Evolutionary conservation across 192 early-diverging fungal species (phyloP).

Genomic region (Rhizoclosmatium globosum): DNA sequence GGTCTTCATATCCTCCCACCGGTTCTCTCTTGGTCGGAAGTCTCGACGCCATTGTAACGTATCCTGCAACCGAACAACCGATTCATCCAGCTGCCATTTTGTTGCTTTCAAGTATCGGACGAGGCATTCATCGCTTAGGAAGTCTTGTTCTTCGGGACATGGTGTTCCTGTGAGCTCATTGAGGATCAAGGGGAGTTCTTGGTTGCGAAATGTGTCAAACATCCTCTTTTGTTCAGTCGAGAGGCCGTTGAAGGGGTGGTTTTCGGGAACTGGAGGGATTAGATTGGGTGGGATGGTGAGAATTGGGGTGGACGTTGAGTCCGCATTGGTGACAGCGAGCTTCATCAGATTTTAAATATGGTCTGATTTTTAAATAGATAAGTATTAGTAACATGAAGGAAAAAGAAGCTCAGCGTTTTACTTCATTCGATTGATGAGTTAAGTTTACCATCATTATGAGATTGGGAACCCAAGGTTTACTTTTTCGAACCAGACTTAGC

Average conservation of each 20-base stretch:
- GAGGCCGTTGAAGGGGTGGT: conserved; percentile 22
- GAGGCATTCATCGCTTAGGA: conserved; percentile 62
- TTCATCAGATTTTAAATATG: no score
- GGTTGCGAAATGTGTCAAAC: not conserved
- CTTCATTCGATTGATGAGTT: no score
- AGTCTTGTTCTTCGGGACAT: conserved; percentile 38
- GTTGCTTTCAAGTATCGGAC: conserved; percentile 73
- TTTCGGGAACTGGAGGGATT: not conserved
- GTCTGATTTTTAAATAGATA: no score
- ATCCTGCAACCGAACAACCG: conserved; percentile 67
- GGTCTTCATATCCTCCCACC: conserved; percentile 71
- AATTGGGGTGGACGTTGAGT: not conserved
- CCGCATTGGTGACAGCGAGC: conserved; percentile 3
- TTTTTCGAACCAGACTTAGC: no score
- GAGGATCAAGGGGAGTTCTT: not conserved
- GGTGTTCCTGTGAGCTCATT: not conserved
- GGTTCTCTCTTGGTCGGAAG: conserved; percentile 71
- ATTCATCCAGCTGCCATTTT: conserved; percentile 71
- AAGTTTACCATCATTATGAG: no score
- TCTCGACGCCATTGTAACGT: conserved; percentile 83
- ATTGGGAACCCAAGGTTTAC: no score
- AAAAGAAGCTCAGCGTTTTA: no score
- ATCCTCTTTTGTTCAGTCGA: not conserved
- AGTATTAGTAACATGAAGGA: no score
- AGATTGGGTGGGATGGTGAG: not conserved